These are phyloP conservation scores for Phialophora chinensis DNA, from an alignment of 2,329 filamentous ascomycete genomes.

Conservation along the genomic window DNA sequence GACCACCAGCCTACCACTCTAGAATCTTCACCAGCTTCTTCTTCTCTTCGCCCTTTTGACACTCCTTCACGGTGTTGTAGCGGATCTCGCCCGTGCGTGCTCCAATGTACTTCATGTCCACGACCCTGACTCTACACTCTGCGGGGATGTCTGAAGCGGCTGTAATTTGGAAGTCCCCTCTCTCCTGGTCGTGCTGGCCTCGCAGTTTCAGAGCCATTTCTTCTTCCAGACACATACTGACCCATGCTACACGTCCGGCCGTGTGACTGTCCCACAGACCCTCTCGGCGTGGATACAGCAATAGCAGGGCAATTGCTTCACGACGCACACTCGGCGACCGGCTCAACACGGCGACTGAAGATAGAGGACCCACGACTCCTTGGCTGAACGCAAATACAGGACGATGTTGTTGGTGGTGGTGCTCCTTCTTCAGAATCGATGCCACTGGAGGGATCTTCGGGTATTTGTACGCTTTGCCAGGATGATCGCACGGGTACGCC, in stretches of 20 bases:
- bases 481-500: background rate
- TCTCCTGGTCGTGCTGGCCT: background rate
- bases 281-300: slow-evolving; percentile 20
- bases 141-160: slow-evolving; percentile 14
- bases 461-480: background rate
- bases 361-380: slow-evolving; percentile 19
- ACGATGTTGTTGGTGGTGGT: background rate
- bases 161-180: background rate
- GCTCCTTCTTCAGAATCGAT: slow-evolving; percentile 9
- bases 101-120: slow-evolving; percentile 13
- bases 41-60: background rate
- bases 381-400: slow-evolving; percentile 25
- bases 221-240: slow-evolving; percentile 20
- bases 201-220: slow-evolving; percentile 3
- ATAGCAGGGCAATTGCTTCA: slow-evolving; percentile 35
- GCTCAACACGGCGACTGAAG: slow-evolving; percentile 35
- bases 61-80: slow-evolving; percentile 7
- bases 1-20: background rate
- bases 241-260: slow-evolving; percentile 4
- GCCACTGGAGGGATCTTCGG: background rate
- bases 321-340: slow-evolving; percentile 40
- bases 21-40: background rate
- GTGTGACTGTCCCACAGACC: slow-evolving; percentile 21
- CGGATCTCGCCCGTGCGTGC: slow-evolving; percentile 10
- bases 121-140: slow-evolving; percentile 19